Evolutionary conservation across 208 protist species (phyloP), one percentile per base, ranked within the genome.

Genomic region (Naegleria fowleri): DNA sequence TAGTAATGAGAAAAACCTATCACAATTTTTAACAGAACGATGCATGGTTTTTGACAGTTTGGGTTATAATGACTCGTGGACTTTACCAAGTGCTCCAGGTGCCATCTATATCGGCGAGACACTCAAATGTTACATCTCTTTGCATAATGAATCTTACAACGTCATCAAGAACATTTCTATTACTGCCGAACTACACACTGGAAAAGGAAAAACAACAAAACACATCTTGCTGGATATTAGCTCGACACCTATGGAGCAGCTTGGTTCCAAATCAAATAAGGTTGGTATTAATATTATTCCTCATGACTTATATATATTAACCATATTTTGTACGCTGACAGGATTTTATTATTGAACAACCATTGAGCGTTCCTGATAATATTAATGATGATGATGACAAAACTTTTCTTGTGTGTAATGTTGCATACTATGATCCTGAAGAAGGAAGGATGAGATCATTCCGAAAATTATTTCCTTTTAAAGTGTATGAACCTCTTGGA

Each of bases 311-410:
- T 5, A 58, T 58, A 15, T 19, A 58, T 19, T 58, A 58, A 58
- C 15, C 11, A 29, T 67, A 67, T 19, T 67, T 2, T 15, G 3
- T 15, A 67, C 19, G 55, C n/a, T n/a, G 22, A 29, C 19, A 67
- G 41, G 40, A 87, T 51, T 87, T 87, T 48, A 87, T 87, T 52
- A 51, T 87, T 40, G 83, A 87, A 36, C 83, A 87, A 6, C 83
- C 83, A 51, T 87, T 87, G 29, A 87, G 38, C 43, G 1, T 16
- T 51, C 11, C 33, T 16, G 39, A 51, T 40, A n/a, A 87, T 29
- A 22, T 40, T 87, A 15, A 67, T 29, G 55, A 67, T 67, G 55
- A 67, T 67, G 55, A 67, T 15, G 55, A 67, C 55, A 67, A 67
- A 29, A 67, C 55, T 29, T 15, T 51, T 25, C 38, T 87, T 11